Conservation (phyloP, 495 filamentous ascomycete species). For the Neurospora sp. region DNA sequence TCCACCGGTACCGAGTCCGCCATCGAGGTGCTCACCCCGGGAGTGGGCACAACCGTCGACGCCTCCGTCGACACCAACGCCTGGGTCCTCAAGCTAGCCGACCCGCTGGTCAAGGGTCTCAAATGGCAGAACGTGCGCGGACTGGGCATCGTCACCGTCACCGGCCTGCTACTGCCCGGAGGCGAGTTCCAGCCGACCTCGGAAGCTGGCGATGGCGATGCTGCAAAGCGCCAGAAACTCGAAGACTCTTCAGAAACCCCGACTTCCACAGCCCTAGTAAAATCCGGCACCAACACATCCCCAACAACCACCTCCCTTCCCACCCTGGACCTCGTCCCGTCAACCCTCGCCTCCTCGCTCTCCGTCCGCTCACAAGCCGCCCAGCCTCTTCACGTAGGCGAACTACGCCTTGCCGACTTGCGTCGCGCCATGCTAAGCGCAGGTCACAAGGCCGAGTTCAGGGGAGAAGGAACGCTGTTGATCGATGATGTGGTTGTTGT, state of each 20-base stretch:
- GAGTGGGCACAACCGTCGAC: constrained; percentile 59
- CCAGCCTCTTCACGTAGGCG: constrained; percentile 89
- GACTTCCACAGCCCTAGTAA: background rate
- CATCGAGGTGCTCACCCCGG: constrained; percentile 69
- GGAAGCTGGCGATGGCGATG: constrained; percentile 22
- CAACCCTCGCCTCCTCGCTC: constrained; percentile 64
- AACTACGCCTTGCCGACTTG: constrained; percentile 81
- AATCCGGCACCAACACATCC: background rate
- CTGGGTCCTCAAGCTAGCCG: constrained; percentile 86
- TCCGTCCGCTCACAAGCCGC: constrained; percentile 60
- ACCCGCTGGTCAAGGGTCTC: constrained; percentile 67
- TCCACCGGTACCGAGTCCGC: constrained; percentile 26
- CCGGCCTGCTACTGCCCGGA: constrained; percentile 48
- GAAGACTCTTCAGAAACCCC: constrained; percentile 8
- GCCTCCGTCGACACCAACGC: constrained; percentile 97
- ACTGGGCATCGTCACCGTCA: constrained; percentile 80
- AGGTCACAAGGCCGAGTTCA: constrained; percentile 85
- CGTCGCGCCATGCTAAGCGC: constrained; percentile 69
- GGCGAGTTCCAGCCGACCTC: constrained; percentile 44
- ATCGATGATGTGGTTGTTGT: constrained; percentile 84
- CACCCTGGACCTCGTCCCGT: constrained; percentile 67
- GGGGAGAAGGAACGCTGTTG: constrained; percentile 83
- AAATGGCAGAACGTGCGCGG: constrained; percentile 92
- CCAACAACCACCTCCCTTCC: constrained; percentile 30
- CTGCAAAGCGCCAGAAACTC: constrained; percentile 9